Evolutionary conservation across 2,329 filamentous ascomycete genomes (phyloP).

Genomic region (Colletotrichum sp.): DNA sequence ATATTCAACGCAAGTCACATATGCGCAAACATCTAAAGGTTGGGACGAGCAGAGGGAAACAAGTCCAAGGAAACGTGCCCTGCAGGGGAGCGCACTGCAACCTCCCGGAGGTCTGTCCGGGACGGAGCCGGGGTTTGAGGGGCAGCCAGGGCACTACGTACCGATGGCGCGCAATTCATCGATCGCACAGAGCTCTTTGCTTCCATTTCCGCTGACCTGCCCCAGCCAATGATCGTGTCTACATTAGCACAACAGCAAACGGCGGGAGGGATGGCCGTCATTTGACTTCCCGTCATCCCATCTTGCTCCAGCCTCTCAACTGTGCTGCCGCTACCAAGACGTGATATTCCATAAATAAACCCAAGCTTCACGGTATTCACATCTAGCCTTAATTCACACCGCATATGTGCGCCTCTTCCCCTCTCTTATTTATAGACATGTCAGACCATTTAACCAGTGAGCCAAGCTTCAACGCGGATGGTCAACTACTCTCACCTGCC

Average conservation of each 20-base stretch:
- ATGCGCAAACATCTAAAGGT: not conserved
- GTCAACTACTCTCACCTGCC: not conserved
- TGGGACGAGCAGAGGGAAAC: not conserved
- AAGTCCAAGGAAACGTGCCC: not conserved
- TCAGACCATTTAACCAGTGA: not conserved
- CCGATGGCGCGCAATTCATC: not conserved
- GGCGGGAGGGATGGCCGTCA: not conserved
- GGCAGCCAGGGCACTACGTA: not conserved
- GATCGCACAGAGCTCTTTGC: not conserved
- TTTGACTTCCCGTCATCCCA: not conserved
- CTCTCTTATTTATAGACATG: not conserved
- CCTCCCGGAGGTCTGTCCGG: conserved; percentile 8
- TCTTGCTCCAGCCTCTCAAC: not conserved
- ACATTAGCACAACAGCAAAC: not conserved
- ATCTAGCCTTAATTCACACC: not conserved
- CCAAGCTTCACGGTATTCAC: not conserved
- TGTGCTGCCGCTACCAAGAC: not conserved
- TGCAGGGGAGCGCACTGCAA: not conserved
- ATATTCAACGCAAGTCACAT: not conserved
- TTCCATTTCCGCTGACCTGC: not conserved
- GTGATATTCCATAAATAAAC: not conserved
- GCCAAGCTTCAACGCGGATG: not conserved
- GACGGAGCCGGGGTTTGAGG: not conserved
- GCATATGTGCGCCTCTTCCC: not conserved
- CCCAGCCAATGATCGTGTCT: not conserved